A percentile compares a stretch with the other conserved stretches of the same genome.
These are phyloP conservation scores for Lasiosphaeria miniovina DNA, from an alignment of 495 filamentous ascomycete genomes.

Conservation along the genomic window DNA sequence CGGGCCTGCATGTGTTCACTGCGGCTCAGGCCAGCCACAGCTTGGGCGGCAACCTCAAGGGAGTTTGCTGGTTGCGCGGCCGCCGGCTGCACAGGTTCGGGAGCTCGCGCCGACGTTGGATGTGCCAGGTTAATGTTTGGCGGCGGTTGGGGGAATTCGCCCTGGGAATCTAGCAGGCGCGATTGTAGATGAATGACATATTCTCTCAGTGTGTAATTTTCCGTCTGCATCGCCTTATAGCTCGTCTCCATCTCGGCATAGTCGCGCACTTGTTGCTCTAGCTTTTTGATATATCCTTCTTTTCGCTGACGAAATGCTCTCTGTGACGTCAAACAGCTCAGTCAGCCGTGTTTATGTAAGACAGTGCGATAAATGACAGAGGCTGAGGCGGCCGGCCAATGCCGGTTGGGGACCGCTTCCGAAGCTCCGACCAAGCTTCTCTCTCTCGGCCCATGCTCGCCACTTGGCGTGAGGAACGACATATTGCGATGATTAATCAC, in stretches of 20 bases:
- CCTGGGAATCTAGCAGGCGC: conserved; percentile 77
- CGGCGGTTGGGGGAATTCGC: conserved; percentile 81
- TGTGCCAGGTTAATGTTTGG: conserved; percentile 41
- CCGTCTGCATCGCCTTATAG: conserved; percentile 71
- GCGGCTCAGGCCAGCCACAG: conserved; percentile 32
- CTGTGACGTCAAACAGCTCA: conserved; percentile 41
- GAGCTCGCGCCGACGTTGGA: background rate
- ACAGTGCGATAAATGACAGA: conserved; percentile 12
- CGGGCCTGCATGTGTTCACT: conserved; percentile 19
- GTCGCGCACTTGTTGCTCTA: conserved; percentile 86
- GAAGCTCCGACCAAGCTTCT: background rate
- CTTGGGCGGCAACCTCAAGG: conserved; percentile 36
- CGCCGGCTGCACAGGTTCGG: background rate
- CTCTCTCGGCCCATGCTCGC: background rate
- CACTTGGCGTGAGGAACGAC: conserved; percentile 1
- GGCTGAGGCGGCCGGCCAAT: background rate
- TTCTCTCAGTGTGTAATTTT: conserved; percentile 87
- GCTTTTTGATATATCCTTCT: conserved; percentile 94
- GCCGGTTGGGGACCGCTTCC: background rate
- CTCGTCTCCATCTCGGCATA: conserved; percentile 64
- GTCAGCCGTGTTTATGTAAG: conserved; percentile 27
- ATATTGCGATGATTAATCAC: conserved; percentile 12
- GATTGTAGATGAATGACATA: conserved; percentile 89
- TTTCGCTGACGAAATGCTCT: conserved; percentile 97
- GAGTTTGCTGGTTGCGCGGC: conserved; percentile 12